Evolutionary conservation across 257 asterid genomes (phyloP).

Genomic region (Jacaranda copaia): DNA sequence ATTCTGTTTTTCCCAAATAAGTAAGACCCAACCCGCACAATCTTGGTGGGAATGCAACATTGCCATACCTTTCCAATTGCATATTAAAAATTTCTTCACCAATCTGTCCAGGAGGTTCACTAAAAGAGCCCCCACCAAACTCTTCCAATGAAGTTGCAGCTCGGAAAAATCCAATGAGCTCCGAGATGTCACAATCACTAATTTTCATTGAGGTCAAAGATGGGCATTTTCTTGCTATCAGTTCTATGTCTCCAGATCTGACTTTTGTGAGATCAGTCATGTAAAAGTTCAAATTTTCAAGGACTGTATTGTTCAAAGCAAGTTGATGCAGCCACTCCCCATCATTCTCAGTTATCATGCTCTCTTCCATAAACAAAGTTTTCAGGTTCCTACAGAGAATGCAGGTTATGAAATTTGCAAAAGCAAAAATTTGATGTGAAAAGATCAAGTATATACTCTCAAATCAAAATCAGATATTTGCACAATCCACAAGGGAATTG

Average conservation of each 20-base stretch:
- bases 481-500: not conserved
- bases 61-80: conserved; percentile 43
- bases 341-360: conserved; percentile 52
- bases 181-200: conserved; percentile 58
- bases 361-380: conserved; percentile 59
- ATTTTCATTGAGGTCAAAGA: conserved; percentile 56
- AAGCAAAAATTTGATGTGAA: not conserved
- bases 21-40: conserved; percentile 59
- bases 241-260: conserved; percentile 52
- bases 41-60: conserved; percentile 47
- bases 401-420: not conserved
- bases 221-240: conserved; percentile 56
- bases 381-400: conserved; percentile 47
- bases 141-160: conserved; percentile 57
- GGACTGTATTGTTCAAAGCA: conserved; percentile 54
- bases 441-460: not conserved
- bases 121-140: conserved; percentile 63
- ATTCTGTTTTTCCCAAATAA: conserved; percentile 51
- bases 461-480: not conserved
- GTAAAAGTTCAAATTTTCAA: conserved; percentile 59
- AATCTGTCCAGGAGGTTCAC: conserved; percentile 43
- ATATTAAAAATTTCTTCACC: conserved; percentile 43
- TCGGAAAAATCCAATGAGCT: conserved; percentile 53
- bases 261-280: conserved; percentile 51
- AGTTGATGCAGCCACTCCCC: conserved; percentile 71